phyloP scores from a whole-genome alignment of 768 basidiomycete genomes.

The Pluteus cervinus region DNA sequence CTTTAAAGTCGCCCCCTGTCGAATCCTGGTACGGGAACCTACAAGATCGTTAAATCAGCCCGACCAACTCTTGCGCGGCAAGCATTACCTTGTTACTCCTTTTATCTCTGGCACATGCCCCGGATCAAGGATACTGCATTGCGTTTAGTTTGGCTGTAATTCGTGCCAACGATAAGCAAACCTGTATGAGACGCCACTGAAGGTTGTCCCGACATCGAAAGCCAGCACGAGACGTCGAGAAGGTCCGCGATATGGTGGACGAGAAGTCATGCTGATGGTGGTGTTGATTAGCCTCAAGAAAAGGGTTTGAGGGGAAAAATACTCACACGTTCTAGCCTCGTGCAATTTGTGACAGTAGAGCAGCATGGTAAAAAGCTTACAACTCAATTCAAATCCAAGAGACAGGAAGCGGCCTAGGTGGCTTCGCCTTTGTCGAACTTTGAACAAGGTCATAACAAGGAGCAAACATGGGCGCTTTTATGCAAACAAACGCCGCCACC shows the following conservation, averaged over 20 bases:
- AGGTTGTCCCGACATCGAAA: slow-evolving; percentile 38
- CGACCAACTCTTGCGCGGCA: slow-evolving; percentile 10
- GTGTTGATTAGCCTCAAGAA: no score
- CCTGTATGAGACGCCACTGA: slow-evolving; percentile 37
- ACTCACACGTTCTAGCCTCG: no score
- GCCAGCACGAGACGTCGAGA: slow-evolving; percentile 33
- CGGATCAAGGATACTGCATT: slow-evolving; percentile 26
- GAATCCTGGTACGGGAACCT: slow-evolving; percentile 16
- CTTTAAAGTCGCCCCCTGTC: slow-evolving; percentile 26
- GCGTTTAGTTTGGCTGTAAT: neutral
- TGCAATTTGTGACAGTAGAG: no score
- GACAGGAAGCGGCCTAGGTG: no score
- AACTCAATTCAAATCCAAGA: no score
- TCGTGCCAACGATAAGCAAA: slow-evolving; percentile 8
- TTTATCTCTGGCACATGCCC: slow-evolving; percentile 26
- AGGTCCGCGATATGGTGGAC: slow-evolving; percentile 33
- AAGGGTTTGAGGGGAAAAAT: no score
- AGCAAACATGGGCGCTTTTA: no score
- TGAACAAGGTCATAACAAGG: no score
- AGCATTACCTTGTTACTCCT: slow-evolving; percentile 30
- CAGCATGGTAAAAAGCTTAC: no score
- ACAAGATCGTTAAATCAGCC: no score
- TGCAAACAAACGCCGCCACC: no score
- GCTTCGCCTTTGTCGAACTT: no score
- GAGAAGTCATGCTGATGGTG: slow-evolving; percentile 15